Evolutionary conservation across 1,139 yeast species (phyloP).

Genomic region (Taphrina wiesneri): DNA sequence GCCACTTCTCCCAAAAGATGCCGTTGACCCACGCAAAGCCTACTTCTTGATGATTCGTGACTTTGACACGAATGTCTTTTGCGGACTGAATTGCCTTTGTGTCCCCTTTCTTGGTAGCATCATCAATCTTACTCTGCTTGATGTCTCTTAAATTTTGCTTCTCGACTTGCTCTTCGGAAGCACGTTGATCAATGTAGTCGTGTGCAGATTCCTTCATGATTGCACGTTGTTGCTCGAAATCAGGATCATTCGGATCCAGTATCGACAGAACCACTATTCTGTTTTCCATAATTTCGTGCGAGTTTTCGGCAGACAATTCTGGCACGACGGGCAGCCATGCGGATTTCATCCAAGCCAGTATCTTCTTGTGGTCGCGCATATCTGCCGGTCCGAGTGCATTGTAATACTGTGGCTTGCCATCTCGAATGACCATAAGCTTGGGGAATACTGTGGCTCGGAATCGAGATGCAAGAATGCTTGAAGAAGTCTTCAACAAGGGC

Average conservation of each 20-base stretch:
- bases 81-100: conserved; percentile 45
- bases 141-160: conserved; percentile 44
- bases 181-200: conserved; percentile 42
- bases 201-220: conserved; percentile 45
- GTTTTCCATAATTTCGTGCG: conserved; percentile 44
- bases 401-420: conserved; percentile 43
- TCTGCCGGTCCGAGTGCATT: conserved; percentile 46
- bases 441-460: conserved; percentile 45
- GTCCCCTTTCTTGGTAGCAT: conserved; percentile 46
- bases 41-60: conserved; percentile 42
- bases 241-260: conserved; percentile 44
- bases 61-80: conserved; percentile 43
- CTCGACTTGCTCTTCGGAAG: conserved; percentile 41
- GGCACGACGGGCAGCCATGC: conserved; percentile 48
- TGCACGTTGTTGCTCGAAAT: conserved; percentile 42
- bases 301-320: conserved; percentile 46
- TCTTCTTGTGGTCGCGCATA: conserved; percentile 44
- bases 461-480: conserved; percentile 43
- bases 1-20: conserved; percentile 47
- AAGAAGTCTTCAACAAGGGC: conserved; percentile 45
- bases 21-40: conserved; percentile 49
- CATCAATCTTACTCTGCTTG: conserved; percentile 46
- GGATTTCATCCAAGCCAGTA: conserved; percentile 45
- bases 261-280: conserved; percentile 45
- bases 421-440: conserved; percentile 45